Conservation (phyloP, 805 yeast genomes). For the Kuraishia molischiana region DNA sequence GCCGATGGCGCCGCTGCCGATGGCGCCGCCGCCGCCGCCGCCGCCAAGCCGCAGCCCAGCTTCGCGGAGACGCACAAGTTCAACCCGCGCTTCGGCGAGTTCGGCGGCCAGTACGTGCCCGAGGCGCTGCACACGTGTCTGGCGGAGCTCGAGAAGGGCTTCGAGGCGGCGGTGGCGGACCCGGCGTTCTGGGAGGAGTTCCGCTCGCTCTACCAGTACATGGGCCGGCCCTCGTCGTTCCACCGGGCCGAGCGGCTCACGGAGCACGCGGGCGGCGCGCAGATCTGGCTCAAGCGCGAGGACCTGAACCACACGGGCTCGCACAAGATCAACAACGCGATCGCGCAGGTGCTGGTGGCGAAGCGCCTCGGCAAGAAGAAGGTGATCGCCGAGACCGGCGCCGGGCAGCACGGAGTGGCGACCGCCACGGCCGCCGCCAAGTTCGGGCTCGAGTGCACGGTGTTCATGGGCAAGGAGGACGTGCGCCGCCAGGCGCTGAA, state of each 20-base stretch:
- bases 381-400: constrained; percentile 86
- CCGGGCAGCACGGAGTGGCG: constrained; percentile 92
- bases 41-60: constrained; percentile 13
- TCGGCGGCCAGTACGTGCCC: constrained; percentile 98
- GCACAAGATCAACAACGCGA: constrained; percentile 77
- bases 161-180: constrained; percentile 82
- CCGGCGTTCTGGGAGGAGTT: constrained; percentile 92
- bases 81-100: constrained; percentile 80
- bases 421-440: constrained; percentile 90
- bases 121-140: constrained; percentile 91
- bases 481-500: constrained; percentile 97
- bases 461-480: constrained; percentile 99
- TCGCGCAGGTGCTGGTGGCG: constrained; percentile 75
- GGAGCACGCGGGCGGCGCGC: constrained; percentile 88
- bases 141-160: constrained; percentile 79
- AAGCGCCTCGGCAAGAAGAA: constrained; percentile 68
- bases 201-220: constrained; percentile 73
- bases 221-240: constrained; percentile 92
- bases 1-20: neutral
- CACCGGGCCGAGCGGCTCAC: constrained; percentile 87
- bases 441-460: constrained; percentile 88
- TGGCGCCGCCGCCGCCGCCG: constrained; percentile 1
- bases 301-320: constrained; percentile 89
- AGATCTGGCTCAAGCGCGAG: constrained; percentile 97
- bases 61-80: constrained; percentile 57